These are phyloP conservation scores for Plasmodium chabaudi DNA, from an alignment of 169 alveolate genomes.

Conservation along the genomic window DNA sequence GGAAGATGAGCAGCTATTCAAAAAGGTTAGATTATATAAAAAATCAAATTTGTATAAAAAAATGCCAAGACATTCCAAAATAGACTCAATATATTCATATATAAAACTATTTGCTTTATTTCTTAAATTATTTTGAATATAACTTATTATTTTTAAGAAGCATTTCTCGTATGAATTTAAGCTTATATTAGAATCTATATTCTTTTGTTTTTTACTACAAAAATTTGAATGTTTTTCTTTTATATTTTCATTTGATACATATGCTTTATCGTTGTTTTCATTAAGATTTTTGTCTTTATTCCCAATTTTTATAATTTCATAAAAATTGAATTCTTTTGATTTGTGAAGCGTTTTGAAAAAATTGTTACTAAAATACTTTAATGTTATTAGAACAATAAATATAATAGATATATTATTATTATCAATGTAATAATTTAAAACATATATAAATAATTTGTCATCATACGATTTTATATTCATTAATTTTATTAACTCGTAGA, in stretches of 20 bases:
- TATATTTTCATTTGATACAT: background rate
- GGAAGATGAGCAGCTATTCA: background rate
- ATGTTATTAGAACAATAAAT: slow-evolving; percentile 21
- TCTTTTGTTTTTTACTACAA: background rate
- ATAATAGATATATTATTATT: slow-evolving; percentile 29
- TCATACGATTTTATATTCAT: slow-evolving; percentile 35
- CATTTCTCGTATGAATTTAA: slow-evolving; percentile 13
- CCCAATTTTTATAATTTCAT: slow-evolving; percentile 28
- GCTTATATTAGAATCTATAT: background rate
- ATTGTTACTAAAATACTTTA: slow-evolving; percentile 37
- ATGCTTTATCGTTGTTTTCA: background rate
- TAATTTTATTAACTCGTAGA: slow-evolving; percentile 47
- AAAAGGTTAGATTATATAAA: slow-evolving; percentile 32
- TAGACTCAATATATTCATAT: slow-evolving; percentile 26
- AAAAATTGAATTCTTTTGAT: slow-evolving; percentile 28
- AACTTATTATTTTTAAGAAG: slow-evolving; percentile 32
- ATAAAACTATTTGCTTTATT: slow-evolving; percentile 12
- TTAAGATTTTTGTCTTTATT: background rate
- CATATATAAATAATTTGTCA: slow-evolving; percentile 9
- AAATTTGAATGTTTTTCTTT: background rate
- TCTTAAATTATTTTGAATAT: slow-evolving; percentile 35
- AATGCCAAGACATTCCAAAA: slow-evolving; percentile 41
- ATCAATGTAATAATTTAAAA: slow-evolving; percentile 39
- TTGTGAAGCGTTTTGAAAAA: slow-evolving; percentile 40
- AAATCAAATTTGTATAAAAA: slow-evolving; percentile 26